These are phyloP conservation scores for Microcyclospora tardicrescens DNA, from an alignment of 2,329 filamentous ascomycete genomes.

Conservation along the genomic window DNA sequence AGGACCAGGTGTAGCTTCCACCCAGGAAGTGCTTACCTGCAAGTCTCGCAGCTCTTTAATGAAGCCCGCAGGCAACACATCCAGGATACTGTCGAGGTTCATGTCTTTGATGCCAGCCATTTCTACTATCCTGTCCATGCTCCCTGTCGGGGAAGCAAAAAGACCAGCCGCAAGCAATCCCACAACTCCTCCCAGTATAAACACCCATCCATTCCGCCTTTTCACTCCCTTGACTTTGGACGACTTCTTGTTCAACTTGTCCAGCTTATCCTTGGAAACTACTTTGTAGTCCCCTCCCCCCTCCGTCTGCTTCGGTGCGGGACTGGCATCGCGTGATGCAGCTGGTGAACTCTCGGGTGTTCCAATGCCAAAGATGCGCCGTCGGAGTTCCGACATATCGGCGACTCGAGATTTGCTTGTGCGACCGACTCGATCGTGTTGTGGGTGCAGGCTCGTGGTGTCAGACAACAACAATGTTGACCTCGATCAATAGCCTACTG, in stretches of 20 bases:
- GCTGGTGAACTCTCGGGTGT: constrained; percentile 19
- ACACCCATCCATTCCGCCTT: constrained; percentile 68
- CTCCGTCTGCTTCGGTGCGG: constrained; percentile 24
- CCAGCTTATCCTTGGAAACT: constrained; percentile 38
- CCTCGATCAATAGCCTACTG: too few species aligned
- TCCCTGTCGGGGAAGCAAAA: constrained; percentile 75
- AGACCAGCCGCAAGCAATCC: constrained; percentile 80
- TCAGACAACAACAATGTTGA: too few species aligned
- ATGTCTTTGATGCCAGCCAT: constrained; percentile 57
- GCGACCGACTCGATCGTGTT: not conserved
- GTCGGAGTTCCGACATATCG: constrained; percentile 21
- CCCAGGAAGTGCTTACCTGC: constrained; percentile 44
- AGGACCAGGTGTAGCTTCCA: not conserved
- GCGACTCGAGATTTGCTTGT: not conserved
- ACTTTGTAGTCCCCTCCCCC: constrained; percentile 32
- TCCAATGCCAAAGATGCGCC: constrained; percentile 22
- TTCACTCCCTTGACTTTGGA: constrained; percentile 35
- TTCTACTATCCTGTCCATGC: constrained; percentile 50
- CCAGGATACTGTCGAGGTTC: constrained; percentile 74
- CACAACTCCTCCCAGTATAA: constrained; percentile 77
- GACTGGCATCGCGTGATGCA: constrained; percentile 27
- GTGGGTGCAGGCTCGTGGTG: too few species aligned
- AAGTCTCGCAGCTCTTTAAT: constrained; percentile 76
- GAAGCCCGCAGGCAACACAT: constrained; percentile 76
- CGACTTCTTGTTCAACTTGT: constrained; percentile 28